A percentile compares a stretch with the other conserved stretches of the same genome.
phyloP scores from a whole-genome alignment of 2,329 filamentous ascomycete species.

The Nemania serpens region DNA sequence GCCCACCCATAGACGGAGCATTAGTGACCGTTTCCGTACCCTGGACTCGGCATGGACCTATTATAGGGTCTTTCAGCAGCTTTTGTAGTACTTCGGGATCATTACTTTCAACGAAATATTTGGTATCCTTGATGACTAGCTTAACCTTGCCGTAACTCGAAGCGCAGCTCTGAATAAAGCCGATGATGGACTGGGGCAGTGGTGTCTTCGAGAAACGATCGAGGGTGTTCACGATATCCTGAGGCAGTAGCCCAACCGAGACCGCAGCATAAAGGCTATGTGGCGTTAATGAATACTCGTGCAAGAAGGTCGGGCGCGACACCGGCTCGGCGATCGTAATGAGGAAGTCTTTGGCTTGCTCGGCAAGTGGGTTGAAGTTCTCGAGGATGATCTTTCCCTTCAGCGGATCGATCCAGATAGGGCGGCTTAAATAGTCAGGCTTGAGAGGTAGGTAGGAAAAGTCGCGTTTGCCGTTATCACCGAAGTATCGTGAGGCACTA shows the following conservation, averaged over 20 bases:
- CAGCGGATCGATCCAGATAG: constrained; percentile 89
- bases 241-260: constrained; percentile 86
- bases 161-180: constrained; percentile 80
- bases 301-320: constrained; percentile 85
- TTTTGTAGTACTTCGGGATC: constrained; percentile 85
- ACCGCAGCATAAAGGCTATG: constrained; percentile 96
- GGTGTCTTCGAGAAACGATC: constrained; percentile 89
- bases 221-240: constrained; percentile 87
- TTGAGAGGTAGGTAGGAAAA: constrained; percentile 84
- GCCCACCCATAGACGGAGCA: constrained; percentile 81
- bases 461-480: constrained; percentile 58
- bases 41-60: constrained; percentile 79
- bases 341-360: constrained; percentile 89
- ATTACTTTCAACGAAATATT: constrained; percentile 90
- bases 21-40: constrained; percentile 73
- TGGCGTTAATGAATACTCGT: constrained; percentile 90
- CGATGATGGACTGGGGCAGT: constrained; percentile 77
- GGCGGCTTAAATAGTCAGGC: constrained; percentile 84
- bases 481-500: constrained; percentile 53
- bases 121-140: constrained; percentile 90
- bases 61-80: constrained; percentile 82
- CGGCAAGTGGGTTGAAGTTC: constrained; percentile 87
- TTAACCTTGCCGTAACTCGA: constrained; percentile 95
- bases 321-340: constrained; percentile 95
- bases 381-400: constrained; percentile 90